Evolutionary conservation across 2,329 filamentous ascomycete species (phyloP).

Genomic region (Fusarium fujikuroi): DNA sequence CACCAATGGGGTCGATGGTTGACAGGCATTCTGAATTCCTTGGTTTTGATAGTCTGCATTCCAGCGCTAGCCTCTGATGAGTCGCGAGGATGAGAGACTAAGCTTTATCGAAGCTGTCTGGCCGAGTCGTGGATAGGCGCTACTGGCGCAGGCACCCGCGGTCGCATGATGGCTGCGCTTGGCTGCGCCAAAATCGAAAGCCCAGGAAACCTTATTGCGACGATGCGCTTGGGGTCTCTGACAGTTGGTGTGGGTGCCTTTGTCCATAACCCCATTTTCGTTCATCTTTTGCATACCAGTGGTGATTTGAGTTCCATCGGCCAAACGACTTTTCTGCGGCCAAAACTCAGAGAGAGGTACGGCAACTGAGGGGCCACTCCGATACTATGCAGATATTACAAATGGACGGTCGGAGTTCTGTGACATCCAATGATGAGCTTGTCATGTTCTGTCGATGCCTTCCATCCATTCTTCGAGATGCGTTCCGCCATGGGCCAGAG

Average conservation of each 20-base stretch:
- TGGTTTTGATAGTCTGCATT: conserved; percentile 24
- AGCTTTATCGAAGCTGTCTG: conserved; percentile 17
- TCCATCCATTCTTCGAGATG: not conserved
- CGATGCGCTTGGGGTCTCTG: not conserved
- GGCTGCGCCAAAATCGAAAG: not conserved
- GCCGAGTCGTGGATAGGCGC: not conserved
- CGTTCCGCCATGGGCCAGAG: not conserved
- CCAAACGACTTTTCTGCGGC: not conserved
- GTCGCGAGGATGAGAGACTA: conserved; percentile 1
- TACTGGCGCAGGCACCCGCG: conserved; percentile 36
- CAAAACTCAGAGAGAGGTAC: too few relatives aligned
- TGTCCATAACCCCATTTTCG: not conserved
- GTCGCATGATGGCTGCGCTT: not conserved
- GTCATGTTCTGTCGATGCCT: not conserved
- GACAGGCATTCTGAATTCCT: not conserved
- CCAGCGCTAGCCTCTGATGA: conserved; percentile 10
- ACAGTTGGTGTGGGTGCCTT: not conserved
- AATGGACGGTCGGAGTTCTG: not conserved
- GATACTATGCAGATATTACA: not conserved
- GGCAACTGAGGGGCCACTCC: not conserved
- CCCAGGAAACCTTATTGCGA: conserved; percentile 24
- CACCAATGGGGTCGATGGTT: not conserved
- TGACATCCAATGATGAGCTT: not conserved
- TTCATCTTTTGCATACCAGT: conserved; percentile 24
- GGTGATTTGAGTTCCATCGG: conserved; percentile 16